Evolutionary conservation across 495 filamentous ascomycete species (phyloP).

Genomic region (Paragyromitra xinjiangensis): DNA sequence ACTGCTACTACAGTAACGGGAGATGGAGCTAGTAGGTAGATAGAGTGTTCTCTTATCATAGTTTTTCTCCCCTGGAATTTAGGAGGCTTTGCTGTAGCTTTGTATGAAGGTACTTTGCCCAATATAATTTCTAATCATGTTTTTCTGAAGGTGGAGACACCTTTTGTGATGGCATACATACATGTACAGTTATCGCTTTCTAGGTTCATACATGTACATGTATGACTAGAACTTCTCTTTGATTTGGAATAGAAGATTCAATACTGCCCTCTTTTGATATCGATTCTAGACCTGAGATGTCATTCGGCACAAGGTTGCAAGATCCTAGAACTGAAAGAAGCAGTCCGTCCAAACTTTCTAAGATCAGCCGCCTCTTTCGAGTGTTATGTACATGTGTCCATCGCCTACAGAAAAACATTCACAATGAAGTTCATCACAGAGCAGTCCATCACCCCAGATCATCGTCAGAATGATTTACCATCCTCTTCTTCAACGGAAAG

Average conservation of each 20-base stretch:
- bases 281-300: not conserved
- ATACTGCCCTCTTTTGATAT: not conserved
- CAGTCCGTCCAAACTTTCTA: not conserved
- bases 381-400: not conserved
- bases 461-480: not conserved
- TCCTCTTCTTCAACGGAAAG: not conserved
- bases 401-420: not conserved
- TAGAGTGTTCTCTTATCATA: not conserved
- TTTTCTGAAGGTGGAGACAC: not conserved
- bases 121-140: not conserved
- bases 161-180: not conserved
- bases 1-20: not conserved
- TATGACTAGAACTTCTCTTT: not conserved
- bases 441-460: not conserved
- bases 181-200: not conserved
- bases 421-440: slow-evolving; percentile 7
- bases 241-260: not conserved
- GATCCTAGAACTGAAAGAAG: not conserved
- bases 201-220: not conserved
- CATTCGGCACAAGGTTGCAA: not conserved
- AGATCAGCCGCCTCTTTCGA: not conserved
- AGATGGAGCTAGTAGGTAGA: not conserved
- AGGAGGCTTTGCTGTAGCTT: not conserved
- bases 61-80: not conserved
- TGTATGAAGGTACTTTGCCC: not conserved